Evolutionary conservation across 1,139 yeast species (phyloP).

Genomic region (Debaryomyces sp.): DNA sequence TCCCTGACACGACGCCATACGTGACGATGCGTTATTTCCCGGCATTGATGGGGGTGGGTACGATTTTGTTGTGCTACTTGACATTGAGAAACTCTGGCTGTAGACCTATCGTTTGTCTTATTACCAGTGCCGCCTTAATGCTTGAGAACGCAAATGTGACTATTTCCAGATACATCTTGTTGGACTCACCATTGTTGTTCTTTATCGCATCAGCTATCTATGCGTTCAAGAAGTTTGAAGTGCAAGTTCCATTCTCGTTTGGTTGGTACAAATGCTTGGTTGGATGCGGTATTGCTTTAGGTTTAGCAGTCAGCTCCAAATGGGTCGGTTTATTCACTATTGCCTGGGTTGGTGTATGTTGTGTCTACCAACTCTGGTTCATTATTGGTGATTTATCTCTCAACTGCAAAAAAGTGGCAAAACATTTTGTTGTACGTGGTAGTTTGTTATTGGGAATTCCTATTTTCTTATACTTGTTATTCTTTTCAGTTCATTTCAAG

Average conservation of each 20-base stretch:
- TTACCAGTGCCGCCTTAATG: constrained; percentile 67
- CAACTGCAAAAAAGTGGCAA: constrained; percentile 48
- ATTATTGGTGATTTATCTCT: constrained; percentile 81
- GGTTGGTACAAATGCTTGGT: constrained; percentile 73
- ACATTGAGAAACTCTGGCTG: constrained; percentile 89
- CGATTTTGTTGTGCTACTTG: constrained; percentile 73
- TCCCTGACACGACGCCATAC: constrained; percentile 67
- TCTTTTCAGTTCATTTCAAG: constrained; percentile 80
- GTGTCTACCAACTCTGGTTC: constrained; percentile 83
- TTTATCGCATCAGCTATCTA: constrained; percentile 88
- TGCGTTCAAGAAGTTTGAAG: constrained; percentile 79
- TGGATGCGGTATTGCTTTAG: constrained; percentile 80
- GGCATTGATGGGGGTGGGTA: constrained; percentile 78
- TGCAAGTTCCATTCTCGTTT: constrained; percentile 68
- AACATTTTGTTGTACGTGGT: constrained; percentile 62
- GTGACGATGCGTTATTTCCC: constrained; percentile 85
- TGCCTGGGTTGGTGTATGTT: constrained; percentile 85
- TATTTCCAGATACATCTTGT: constrained; percentile 83
- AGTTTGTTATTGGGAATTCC: constrained; percentile 72
- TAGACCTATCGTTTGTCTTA: constrained; percentile 70
- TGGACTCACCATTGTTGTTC: constrained; percentile 89
- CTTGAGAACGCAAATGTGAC: constrained; percentile 88
- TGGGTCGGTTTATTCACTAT: constrained; percentile 98
- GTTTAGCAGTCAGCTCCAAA: constrained; percentile 85
- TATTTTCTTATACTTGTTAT: constrained; percentile 59